Evolutionary conservation across 176 grass and related monocot genomes (phyloP), one percentile per base, ranked within the genome.

Genomic region (bread wheat (Triticum aestivum)): DNA sequence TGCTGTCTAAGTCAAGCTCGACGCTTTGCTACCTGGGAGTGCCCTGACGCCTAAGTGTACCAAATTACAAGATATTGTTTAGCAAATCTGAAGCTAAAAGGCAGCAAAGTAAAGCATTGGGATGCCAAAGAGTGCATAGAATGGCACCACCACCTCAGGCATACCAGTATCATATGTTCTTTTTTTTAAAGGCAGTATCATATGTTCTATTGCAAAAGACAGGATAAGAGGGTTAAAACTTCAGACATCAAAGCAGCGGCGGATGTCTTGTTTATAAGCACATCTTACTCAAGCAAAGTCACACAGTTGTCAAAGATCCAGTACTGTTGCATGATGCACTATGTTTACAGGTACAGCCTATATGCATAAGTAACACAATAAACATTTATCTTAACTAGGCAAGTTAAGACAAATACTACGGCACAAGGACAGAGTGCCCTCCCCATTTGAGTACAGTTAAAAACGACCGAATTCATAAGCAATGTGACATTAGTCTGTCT

Each of bases 1-100:
- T 54, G 51, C 5, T 54, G 51, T 54, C 51, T 54, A 54, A 54
- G 15, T 17, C 51, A 17, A 54, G 51, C 51, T 54, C 51, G 51
- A 54, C 15, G 51, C 51, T 17, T 54, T 52, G 49, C 51, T 54
- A 54, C 51, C 51, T 54, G 51, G 51, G 51, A 54, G 15, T 15
- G 51, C 51, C 49, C 51, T 18, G 5, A 18, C 51, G 51, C 51
- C 51, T 6, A 52, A 52, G 51, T 54, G 77, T 84, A 75, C 81
- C 75, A 68, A 91, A 65, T 62, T 67, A 91, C 81, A 84, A 37
- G 84, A 79, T 87, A 84, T 87, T 81, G 69, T 91, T 78, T 49
- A 69, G 81, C 61, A 80, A 70, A 80, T 87, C 81, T 81, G 61
- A 88, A 84, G 85, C 71, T 87, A 87, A 81, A 84, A 27, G 81